Conservation (phyloP, 345 rosid species). For the Trapa bicornis region DNA sequence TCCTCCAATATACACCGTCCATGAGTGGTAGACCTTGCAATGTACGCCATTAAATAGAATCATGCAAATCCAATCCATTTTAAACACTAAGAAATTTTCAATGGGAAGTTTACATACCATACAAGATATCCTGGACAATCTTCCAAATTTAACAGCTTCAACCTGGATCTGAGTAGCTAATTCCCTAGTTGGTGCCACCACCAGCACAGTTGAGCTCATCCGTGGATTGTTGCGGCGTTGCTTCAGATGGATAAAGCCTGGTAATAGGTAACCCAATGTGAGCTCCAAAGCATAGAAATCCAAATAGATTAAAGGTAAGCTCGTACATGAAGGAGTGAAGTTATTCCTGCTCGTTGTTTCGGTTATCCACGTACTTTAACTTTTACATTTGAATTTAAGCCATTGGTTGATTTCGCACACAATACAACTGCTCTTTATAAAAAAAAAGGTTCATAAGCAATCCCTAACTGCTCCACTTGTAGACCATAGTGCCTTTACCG, state of each 20-base stretch:
- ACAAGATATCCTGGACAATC: constrained; percentile 76
- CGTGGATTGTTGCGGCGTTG: constrained; percentile 50
- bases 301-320: too few relatives aligned
- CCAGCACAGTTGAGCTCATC: constrained; percentile 84
- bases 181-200: constrained; percentile 94
- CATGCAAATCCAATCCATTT: not conserved
- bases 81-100: not conserved
- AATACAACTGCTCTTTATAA: too few relatives aligned
- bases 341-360: too few relatives aligned
- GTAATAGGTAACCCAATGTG: constrained; percentile 87
- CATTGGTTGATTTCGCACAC: too few relatives aligned
- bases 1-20: not conserved
- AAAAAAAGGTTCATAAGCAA: too few relatives aligned
- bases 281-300: too few relatives aligned
- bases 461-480: too few relatives aligned
- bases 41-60: too few relatives aligned
- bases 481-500: too few relatives aligned
- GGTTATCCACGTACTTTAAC: too few relatives aligned
- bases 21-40: not conserved
- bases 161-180: constrained; percentile 92
- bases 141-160: constrained; percentile 89
- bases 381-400: too few relatives aligned
- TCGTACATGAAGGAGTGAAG: too few relatives aligned
- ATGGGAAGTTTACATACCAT: constrained; percentile 38
- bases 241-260: constrained; percentile 79